Evolutionary conservation across 768 basidiomycete species (phyloP), one percentile per base, ranked within the genome.

Genomic region (Leucogyrophana mollusca): DNA sequence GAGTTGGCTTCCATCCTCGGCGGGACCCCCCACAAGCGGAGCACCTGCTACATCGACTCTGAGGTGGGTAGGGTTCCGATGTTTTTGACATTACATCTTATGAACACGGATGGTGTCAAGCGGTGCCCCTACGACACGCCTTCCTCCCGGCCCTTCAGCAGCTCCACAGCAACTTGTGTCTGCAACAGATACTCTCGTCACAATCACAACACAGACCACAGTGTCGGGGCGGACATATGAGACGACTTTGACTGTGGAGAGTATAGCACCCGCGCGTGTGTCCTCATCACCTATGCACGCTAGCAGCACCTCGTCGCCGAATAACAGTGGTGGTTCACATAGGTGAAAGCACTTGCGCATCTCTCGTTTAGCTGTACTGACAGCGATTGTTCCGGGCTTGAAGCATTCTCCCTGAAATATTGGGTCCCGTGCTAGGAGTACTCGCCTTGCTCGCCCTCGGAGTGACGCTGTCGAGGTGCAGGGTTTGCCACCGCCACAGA

Each of bases 341-440:
- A 30, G 27, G 27, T 30, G 27, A 30, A 30, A 30, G 6, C 13
- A 13, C 6, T 30, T 30, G 13, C 13, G 13, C 13, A 30, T 30
- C 13, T 6, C 27, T 30, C 13, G 27, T 30, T 30, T 30, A n/a
- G n/a, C n/a, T 25, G 7, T 23, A 45, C 23, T 47, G 7, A 39
- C 56, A 40, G 16, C 40, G 13, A 40, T 36, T 17, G 27, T 13
- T 6, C 27, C 30, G 13, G 27, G 18, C 30, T n/a, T 32, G 1
- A 16, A 60, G 58, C 14, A 14, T n/a, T 20, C 37, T 53, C 25
- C 25, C 46, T 2, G n/a, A 37, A 13, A 53, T 61, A 44, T 44
- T 58, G 13, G 39, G 44, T 18, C 25, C 27, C 2, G 23, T 55
- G 17, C 32, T 60, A 10, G 51, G 43, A 16, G 9, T 39, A 6